These are phyloP conservation scores for Rosellinia necatrix DNA, from an alignment of 2,329 filamentous ascomycete species.

Conservation along the genomic window DNA sequence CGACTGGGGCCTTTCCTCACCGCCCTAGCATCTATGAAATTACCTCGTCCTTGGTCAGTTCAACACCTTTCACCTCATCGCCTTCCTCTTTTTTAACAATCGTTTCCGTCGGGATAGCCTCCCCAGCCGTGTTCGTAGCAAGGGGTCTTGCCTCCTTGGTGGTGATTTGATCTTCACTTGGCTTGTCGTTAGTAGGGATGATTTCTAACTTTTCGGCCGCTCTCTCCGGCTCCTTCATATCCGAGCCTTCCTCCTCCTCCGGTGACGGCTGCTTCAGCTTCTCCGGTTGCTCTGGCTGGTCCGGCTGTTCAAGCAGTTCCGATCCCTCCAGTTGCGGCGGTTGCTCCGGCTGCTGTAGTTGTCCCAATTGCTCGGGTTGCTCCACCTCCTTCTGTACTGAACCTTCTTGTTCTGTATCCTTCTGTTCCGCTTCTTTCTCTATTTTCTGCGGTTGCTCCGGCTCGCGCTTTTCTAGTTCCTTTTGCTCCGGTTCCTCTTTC, in stretches of 20 bases:
- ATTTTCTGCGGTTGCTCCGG: neutral
- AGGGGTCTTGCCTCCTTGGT: conserved; percentile 39
- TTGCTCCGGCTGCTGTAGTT: neutral
- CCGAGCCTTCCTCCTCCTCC: neutral
- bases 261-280: neutral
- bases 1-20: neutral
- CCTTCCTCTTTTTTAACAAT: conserved; percentile 36
- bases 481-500: neutral
- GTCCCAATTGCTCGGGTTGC: neutral
- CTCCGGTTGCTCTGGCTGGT: neutral
- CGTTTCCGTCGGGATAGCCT: conserved; percentile 40
- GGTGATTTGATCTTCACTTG: conserved; percentile 22
- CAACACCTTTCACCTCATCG: conserved; percentile 38
- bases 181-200: conserved; percentile 18
- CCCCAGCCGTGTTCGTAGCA: conserved; percentile 40
- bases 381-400: too few relatives aligned
- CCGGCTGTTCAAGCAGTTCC: too few relatives aligned
- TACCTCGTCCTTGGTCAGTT: conserved; percentile 36
- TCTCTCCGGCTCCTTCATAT: conserved; percentile 1
- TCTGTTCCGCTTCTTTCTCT: neutral
- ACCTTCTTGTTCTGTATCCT: too few relatives aligned
- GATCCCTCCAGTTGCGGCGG: neutral
- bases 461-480: neutral
- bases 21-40: conserved; percentile 25
- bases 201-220: conserved; percentile 4